Percentiles rank a stretch among this genome's conserved stretches.
Evolutionary conservation across 257 asterid genomes (phyloP).

Genomic region (Fraxinus cuspidata): DNA sequence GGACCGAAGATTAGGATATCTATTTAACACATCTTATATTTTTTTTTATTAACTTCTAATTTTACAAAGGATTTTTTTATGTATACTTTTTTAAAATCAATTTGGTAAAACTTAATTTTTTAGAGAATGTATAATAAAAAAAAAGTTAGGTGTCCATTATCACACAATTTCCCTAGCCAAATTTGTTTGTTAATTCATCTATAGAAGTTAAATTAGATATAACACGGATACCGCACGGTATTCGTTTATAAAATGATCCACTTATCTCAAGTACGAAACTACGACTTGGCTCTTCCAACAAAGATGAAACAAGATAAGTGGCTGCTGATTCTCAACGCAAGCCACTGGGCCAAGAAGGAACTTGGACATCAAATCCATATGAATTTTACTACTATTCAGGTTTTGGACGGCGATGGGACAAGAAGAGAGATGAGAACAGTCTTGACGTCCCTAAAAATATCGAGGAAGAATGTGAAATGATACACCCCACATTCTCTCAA

Average conservation of each 20-base stretch:
- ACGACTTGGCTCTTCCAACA: constrained; percentile 7
- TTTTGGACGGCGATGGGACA: constrained; percentile 13
- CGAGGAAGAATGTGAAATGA: neutral
- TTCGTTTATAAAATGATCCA: constrained; percentile 15
- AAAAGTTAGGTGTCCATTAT: no score
- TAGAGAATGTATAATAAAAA: no score
- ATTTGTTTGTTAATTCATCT: constrained; percentile 13
- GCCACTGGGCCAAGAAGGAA: neutral
- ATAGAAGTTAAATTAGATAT: no score
- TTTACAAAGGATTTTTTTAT: no score
- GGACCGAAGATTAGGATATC: no score
- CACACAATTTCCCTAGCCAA: no score
- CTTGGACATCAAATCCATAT: neutral
- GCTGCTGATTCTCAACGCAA: neutral
- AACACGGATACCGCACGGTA: no score
- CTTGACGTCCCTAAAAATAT: no score
- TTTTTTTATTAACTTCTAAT: no score
- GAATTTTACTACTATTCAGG: constrained; percentile 17
- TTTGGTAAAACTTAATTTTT: no score
- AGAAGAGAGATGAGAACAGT: neutral
- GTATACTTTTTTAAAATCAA: no score
- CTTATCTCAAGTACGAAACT: constrained; percentile 27
- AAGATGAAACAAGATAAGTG: constrained; percentile 26
- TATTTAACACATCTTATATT: no score
- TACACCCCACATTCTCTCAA: neutral